Percentiles rank a stretch among this genome's conserved stretches.
Conservation (phyloP, 352 stramenopile genomes). For the Globisporangium emineosum region DNA sequence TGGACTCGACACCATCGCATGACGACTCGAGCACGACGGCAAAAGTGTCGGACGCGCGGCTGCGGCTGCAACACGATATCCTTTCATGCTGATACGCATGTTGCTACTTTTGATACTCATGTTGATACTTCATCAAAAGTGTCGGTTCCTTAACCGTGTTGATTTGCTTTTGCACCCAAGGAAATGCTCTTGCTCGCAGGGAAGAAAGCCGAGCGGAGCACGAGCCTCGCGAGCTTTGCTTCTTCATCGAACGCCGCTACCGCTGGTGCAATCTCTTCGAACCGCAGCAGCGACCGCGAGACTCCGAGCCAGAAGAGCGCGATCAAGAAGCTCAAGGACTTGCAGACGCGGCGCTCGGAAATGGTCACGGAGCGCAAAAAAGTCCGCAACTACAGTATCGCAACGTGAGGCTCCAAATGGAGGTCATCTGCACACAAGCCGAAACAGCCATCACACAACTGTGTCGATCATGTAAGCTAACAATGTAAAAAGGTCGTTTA, state of each 20-base stretch:
- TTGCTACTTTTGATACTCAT: neutral
- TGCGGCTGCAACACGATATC: constrained; percentile 65
- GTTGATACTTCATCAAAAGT: neutral
- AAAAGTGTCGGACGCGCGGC: constrained; percentile 53
- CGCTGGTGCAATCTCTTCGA: neutral
- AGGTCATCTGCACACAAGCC: neutral
- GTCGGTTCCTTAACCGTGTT: constrained; percentile 14
- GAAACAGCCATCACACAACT: neutral
- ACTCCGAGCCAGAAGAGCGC: constrained; percentile 56
- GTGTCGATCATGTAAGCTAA: neutral
- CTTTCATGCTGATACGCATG: constrained; percentile 6
- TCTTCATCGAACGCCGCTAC: neutral
- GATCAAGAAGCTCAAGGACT: constrained; percentile 66
- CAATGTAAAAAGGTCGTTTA: neutral
- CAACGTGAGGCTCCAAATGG: too few species aligned
- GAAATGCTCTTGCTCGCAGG: constrained; percentile 70
- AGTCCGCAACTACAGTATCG: constrained; percentile 77
- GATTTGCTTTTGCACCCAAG: constrained; percentile 25
- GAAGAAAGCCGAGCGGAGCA: constrained; percentile 40
- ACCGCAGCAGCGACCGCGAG: constrained; percentile 47
- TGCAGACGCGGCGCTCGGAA: constrained; percentile 69
- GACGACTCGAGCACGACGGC: constrained; percentile 19
- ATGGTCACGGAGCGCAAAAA: constrained; percentile 77
- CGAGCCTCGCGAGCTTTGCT: constrained; percentile 37
- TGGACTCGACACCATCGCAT: constrained; percentile 19